Evolutionary conservation across 148 eudicot genomes (phyloP), one percentile per base, ranked within the genome.

Genomic region (Dysphania ambrosioides): DNA sequence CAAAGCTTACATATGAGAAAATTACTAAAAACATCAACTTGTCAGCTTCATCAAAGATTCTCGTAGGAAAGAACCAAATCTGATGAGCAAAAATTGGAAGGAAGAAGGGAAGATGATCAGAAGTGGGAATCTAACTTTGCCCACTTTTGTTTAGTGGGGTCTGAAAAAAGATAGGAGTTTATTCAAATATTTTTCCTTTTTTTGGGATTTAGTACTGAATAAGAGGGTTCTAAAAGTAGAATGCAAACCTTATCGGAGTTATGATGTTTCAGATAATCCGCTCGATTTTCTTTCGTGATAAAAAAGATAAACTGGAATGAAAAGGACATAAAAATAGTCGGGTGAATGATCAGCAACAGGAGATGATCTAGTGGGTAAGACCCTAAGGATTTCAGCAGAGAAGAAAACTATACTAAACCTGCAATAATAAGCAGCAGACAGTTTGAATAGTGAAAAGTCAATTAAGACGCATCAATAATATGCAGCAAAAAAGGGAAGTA

Each of bases 31-130:
- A 82, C 80, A 79, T 44, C 69, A 74, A 77, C 23, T 73, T 82
- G 87, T 85, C 87, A 82, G 81, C 77, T 74, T 85, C 85, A 82
- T 74, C 77, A 77, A 80, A 80, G 86, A 83, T 83, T 80, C 81
- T 80, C 9, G 68, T 13, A 77, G 78, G 73, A 83, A 83, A 78
- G 79, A 73, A 79, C 74, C 79, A 82, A 85, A 82, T 85, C 83
- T 68, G 76, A 72, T 63, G n/a, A 58, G 55, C 81, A 63, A 75
- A 79, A 67, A 73, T 73, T 62, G 56, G 72, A 57, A 72, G 74
- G 31, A 36, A 67, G 30, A 41, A 41, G 71, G 26, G 71, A 40
- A 67, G 53, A 18, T 40, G 32, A 40, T 36, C 57, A 59, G 62
- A 77, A 84, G 66, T 72, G 78, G 78, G 75, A 74, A 77, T 77